phyloP scores from a whole-genome alignment of 345 rosid species.

The Crucihimalaya himalaica region DNA sequence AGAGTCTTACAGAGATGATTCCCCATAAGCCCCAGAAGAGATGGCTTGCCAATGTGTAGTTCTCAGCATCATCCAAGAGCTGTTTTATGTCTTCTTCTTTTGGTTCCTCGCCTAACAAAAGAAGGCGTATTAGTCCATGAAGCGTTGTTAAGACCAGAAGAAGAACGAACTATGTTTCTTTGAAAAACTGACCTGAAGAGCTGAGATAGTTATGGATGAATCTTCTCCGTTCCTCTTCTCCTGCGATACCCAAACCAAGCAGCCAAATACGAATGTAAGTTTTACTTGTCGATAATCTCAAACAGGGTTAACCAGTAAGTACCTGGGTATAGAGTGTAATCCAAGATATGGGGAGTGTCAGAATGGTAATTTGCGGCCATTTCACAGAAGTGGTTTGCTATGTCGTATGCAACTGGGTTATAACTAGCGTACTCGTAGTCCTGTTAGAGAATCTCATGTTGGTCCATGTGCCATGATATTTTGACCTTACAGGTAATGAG shows the following conservation, averaged over 20 bases:
- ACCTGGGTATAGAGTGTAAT: slow-evolving; percentile 73
- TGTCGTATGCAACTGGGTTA: slow-evolving; percentile 82
- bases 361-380: slow-evolving; percentile 87
- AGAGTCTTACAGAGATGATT: slow-evolving; percentile 43
- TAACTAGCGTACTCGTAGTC: slow-evolving; percentile 87
- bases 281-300: not conserved
- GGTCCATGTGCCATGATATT: slow-evolving; percentile 6
- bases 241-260: slow-evolving; percentile 44
- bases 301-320: not conserved
- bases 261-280: slow-evolving; percentile 18
- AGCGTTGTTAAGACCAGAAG: not conserved
- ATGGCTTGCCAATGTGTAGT: slow-evolving; percentile 74
- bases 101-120: slow-evolving; percentile 49
- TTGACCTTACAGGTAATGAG: not conserved
- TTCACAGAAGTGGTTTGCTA: slow-evolving; percentile 95
- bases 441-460: slow-evolving; percentile 40
- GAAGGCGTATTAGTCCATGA: not conserved
- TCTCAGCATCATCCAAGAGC: slow-evolving; percentile 53
- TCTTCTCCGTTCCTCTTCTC: slow-evolving; percentile 64
- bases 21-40: slow-evolving; percentile 82
- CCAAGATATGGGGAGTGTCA: slow-evolving; percentile 77
- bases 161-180: not conserved
- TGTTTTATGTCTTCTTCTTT: slow-evolving; percentile 53
- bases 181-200: slow-evolving; percentile 45
- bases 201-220: slow-evolving; percentile 57